Evolutionary conservation across 352 stramenopile species (phyloP), one percentile per base, ranked within the genome.

Genomic region (Globisporangium camurandrum): DNA sequence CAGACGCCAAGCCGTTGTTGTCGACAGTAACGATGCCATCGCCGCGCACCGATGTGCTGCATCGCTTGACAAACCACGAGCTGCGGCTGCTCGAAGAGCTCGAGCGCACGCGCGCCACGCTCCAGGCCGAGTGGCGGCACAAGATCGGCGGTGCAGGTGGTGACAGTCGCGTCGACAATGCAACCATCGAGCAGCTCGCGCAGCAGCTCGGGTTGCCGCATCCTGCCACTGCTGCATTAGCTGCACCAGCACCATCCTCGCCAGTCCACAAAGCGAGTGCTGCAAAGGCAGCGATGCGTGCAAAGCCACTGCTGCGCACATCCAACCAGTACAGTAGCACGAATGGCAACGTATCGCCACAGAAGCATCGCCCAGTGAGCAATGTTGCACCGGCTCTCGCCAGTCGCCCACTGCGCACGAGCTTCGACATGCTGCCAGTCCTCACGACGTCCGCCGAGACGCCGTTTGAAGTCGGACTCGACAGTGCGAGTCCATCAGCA

Each of bases 1-100:
- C 11, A 54, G 2, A 26, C 31, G 16, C n/a, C n/a, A n/a, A n/a
- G n/a, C n/a, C n/a, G n/a, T n/a, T n/a, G n/a, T n/a, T n/a, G 2
- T 20, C 19, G 24, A 23, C 20, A 38, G 26, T 9, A 20, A 34
- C 16, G 34, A 27, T 41, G 38, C 23, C 10, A 37, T 61, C 10
- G 6, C 69, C 75, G 4, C 70, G 81, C 46, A 77, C 80, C 0
- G 80, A 91, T 46, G 62, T 72, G 12, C 64, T 91, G 12, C 71
- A 83, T 36, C 72, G 77, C 0, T 64, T 91, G 12, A 88, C 76
- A 0, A 84, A 88, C 57, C 80, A 91, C 64, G 80, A 91, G 36
- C 57, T 88, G 17, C 72, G 77, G 6, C 53, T 91, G 42, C 59
- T 91, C 7, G 80, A 88, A 27, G 80, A 91, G 51, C 63, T 91